A percentile compares a stretch with the other conserved stretches of the same genome.
Conservation (phyloP, 192 early-diverging fungal species). For the Coemansia sp. region DNA sequence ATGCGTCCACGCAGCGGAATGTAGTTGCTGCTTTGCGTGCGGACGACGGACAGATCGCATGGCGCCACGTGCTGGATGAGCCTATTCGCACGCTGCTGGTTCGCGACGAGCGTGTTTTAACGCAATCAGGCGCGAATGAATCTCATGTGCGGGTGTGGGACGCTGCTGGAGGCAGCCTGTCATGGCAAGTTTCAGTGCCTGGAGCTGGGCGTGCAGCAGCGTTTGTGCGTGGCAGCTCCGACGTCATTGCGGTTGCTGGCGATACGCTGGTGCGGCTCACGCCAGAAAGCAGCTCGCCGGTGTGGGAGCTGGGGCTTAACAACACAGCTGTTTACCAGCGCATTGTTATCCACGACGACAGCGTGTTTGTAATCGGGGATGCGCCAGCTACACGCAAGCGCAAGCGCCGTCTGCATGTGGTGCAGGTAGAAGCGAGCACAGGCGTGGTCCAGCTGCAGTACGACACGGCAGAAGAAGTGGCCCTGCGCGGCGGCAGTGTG, state of each 20-base stretch:
- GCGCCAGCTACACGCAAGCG: constrained; percentile 20
- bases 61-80: constrained; percentile 76
- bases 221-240: constrained; percentile 39
- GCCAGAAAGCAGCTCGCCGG: constrained; percentile 10
- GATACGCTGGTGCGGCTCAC: constrained; percentile 35
- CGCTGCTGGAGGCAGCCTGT: constrained; percentile 12
- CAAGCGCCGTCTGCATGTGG: constrained; percentile 30
- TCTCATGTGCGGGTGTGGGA: constrained; percentile 55
- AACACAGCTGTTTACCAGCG: constrained; percentile 35
- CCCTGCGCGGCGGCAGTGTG: constrained; percentile 21
- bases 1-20: constrained; percentile 68
- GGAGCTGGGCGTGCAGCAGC: constrained; percentile 29
- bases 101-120: constrained; percentile 34
- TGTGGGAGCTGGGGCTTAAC: constrained; percentile 41
- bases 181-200: constrained; percentile 24
- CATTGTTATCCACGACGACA: constrained; percentile 31
- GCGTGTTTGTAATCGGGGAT: constrained; percentile 41
- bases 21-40: constrained; percentile 69
- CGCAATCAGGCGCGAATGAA: constrained; percentile 19
- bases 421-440: constrained; percentile 30
- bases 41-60: constrained; percentile 66
- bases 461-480: constrained; percentile 24
- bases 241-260: constrained; percentile 43
- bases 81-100: constrained; percentile 53
- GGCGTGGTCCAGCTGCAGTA: constrained; percentile 44